Evolutionary conservation across 371 early-diverging fungal genomes (phyloP).

Genomic region (Mortierella polycephala): DNA sequence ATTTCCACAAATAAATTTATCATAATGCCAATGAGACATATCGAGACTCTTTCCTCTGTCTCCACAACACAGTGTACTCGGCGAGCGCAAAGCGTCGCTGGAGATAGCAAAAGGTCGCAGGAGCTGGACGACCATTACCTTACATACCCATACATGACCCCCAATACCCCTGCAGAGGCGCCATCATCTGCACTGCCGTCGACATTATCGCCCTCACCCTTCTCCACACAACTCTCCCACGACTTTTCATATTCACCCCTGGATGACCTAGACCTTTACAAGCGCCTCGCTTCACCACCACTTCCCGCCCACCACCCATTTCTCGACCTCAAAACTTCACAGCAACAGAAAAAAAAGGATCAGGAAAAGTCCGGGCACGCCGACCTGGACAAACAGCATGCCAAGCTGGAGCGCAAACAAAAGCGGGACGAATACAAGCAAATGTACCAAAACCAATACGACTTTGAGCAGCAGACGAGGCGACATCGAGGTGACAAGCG

Average conservation of each 20-base stretch:
- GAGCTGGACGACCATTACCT: conserved; percentile 9
- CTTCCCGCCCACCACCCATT: not conserved
- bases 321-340: not conserved
- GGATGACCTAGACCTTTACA: conserved; percentile 3
- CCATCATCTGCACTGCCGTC: not conserved
- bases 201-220: not conserved
- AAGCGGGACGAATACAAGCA: conserved; percentile 35
- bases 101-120: conserved; percentile 15
- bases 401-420: conserved; percentile 38
- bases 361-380: conserved; percentile 9
- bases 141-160: not conserved
- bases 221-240: conserved; percentile 9
- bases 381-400: conserved; percentile 19
- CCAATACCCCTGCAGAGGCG: not conserved
- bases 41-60: not conserved
- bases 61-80: conserved; percentile 25
- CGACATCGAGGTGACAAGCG: conserved; percentile 10
- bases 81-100: conserved; percentile 37
- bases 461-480: conserved; percentile 19
- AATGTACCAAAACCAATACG: conserved; percentile 36
- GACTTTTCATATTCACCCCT: conserved; percentile 3
- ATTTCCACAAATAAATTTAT: not conserved
- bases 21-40: not conserved
- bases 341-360: conserved; percentile 14
- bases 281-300: not conserved